These are phyloP conservation scores for Pseudozyma tsukubaensis DNA, from an alignment of 1,284 basidiomycete species.

Conservation along the genomic window DNA sequence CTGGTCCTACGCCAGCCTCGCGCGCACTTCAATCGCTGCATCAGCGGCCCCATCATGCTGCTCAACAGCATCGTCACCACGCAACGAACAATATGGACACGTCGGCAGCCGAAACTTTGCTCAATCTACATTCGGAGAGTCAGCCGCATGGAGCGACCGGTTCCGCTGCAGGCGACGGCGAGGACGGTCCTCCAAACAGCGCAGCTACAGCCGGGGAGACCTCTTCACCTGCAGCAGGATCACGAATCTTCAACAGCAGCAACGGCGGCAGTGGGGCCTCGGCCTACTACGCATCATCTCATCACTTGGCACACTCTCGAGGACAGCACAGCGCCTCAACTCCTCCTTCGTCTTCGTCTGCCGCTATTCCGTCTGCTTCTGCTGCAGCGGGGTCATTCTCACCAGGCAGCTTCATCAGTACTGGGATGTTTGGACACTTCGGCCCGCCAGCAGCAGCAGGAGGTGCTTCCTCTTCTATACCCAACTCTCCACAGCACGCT, in stretches of 20 bases:
- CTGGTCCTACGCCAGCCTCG: conserved; percentile 9
- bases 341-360: conserved; percentile 4
- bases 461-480: no score
- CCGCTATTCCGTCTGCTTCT: not conserved
- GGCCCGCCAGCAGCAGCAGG: conserved; percentile 4
- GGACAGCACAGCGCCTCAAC: conserved; percentile 11
- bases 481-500: conserved; percentile 19
- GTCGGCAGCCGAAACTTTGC: conserved; percentile 40
- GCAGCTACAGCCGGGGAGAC: not conserved
- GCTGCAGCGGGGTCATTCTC: conserved; percentile 17
- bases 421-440: conserved; percentile 50
- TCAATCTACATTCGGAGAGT: conserved; percentile 40
- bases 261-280: not conserved
- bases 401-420: conserved; percentile 35
- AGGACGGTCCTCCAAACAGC: not conserved
- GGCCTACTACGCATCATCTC: conserved; percentile 13
- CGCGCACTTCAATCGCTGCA: not conserved
- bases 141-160: conserved; percentile 5
- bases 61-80: conserved; percentile 6
- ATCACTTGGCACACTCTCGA: conserved; percentile 12
- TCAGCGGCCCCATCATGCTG: not conserved
- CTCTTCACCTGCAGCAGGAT: conserved; percentile 7
- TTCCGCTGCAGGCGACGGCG: not conserved
- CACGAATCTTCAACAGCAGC: conserved; percentile 6
- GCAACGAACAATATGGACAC: conserved; percentile 31